Base-by-base conservation (phyloP, 2,329 filamentous ascomycete species). In the Ophiocordyceps robertsii region DNA sequence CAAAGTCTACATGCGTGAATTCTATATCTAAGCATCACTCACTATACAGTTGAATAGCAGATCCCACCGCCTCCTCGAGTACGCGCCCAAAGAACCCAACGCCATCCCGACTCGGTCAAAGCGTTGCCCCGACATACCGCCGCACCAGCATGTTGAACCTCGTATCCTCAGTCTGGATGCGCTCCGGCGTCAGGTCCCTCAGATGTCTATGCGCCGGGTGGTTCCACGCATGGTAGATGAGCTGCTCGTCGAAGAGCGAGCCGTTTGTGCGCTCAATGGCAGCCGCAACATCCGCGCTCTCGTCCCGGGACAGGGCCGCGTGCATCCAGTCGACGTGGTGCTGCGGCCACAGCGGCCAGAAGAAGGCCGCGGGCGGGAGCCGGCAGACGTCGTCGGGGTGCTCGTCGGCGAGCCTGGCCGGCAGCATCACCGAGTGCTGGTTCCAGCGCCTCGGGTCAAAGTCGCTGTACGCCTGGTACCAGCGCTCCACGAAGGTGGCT, bases 161-260 rank as follows among this genome's bases (percentile, higher is more conserved):
- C n/a, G 48, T 50, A 29, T 48, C 38, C 40, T 40, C 40, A 13
- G 16, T 37, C 19, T 44, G 19, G 2, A 50, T 38, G 3, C 41
- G n/a, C 10, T 43, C 38, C 2, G 43, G 43, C 16, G 35, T 46
- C 40, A 50, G 32, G 10, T 33, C 24, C 19, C 14, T 38, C 7
- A 48, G 37, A 13, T 42, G 37, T 4, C 42, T 31, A 33, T 37
- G 32, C 13, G 41, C 40, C 38, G 43, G 43, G 21, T 43, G 46
- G n/a, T 39, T 44, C 48, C 48, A 50, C 9, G 48, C 46, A 38
- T 48, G 48, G 29, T 50, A 50, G 11, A 42, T 44, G 12, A 50
- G 38, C 43, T 49, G 48, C 17, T 44, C 43, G 9, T 44, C 40
- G 29, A 46, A 48, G 30, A 48, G 29, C 12, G 44, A 43, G 7